phyloP scores from a whole-genome alignment of 257 asterid genomes.

The Leptodermis oblonga region DNA sequence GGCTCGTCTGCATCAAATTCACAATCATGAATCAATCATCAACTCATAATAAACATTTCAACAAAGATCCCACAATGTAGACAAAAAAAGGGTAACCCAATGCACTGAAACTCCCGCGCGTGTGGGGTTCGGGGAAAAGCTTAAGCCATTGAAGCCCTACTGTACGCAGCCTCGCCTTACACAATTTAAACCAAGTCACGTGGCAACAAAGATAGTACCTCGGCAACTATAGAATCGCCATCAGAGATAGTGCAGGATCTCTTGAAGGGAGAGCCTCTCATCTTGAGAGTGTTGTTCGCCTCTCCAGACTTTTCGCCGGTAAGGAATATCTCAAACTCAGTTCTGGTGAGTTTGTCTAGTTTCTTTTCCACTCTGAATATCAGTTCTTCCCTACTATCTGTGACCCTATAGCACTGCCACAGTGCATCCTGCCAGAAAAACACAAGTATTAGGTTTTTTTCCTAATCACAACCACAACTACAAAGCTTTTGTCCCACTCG shows the following conservation, averaged over 20 bases:
- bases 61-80: no score
- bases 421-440: slow-evolving; percentile 47
- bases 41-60: no score
- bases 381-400: slow-evolving; percentile 35
- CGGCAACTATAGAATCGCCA: slow-evolving; percentile 64
- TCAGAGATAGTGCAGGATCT: slow-evolving; percentile 87
- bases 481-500: no score
- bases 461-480: no score
- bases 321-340: slow-evolving; percentile 57
- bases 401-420: slow-evolving; percentile 63
- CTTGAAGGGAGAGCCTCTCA: slow-evolving; percentile 82
- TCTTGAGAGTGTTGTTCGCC: slow-evolving; percentile 48
- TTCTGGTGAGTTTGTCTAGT: slow-evolving; percentile 34
- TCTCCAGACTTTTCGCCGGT: slow-evolving; percentile 36
- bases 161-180: no score
- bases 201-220: slow-evolving; percentile 49
- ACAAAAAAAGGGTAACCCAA: no score
- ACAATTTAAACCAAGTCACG: background rate
- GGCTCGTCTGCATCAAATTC: slow-evolving; percentile 67
- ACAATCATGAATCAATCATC: background rate
- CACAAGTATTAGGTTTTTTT: background rate
- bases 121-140: no score
- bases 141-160: no score
- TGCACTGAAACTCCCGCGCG: no score
- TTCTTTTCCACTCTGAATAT: slow-evolving; percentile 51